A percentile compares a stretch with the other conserved stretches of the same genome.
These are phyloP conservation scores for Aciculosporium take DNA, from an alignment of 2,329 filamentous ascomycete genomes.

Conservation along the genomic window DNA sequence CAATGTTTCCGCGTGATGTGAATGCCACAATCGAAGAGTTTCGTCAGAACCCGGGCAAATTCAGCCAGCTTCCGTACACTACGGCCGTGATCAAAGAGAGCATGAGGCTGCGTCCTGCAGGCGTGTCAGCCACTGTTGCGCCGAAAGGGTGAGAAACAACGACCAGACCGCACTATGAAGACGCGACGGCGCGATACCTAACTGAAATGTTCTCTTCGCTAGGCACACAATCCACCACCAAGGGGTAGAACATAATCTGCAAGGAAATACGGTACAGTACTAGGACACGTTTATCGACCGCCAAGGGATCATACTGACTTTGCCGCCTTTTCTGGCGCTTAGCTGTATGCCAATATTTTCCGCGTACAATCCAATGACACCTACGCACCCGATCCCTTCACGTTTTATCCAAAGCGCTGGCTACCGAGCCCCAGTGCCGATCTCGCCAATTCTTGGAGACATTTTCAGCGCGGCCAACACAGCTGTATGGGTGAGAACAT, in stretches of 20 bases:
- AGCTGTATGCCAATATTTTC: background rate
- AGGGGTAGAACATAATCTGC: background rate
- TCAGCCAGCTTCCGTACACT: slow-evolving; percentile 1
- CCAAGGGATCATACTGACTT: background rate
- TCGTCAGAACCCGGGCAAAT: background rate
- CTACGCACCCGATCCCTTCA: background rate
- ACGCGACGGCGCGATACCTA: background rate
- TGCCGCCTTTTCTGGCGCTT: background rate
- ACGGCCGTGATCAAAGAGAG: slow-evolving; percentile 3
- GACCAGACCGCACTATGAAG: background rate
- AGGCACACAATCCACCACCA: background rate
- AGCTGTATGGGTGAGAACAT: slow-evolving; percentile 4
- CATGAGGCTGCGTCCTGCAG: slow-evolving; percentile 1
- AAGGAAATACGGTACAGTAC: background rate
- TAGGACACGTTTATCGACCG: background rate
- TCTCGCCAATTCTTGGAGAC: background rate
- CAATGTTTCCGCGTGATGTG: background rate
- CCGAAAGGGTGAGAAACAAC: background rate
- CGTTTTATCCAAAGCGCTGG: slow-evolving; percentile 1
- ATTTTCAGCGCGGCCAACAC: slow-evolving; percentile 2
- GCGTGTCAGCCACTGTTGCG: background rate
- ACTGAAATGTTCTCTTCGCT: background rate
- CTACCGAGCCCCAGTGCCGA: background rate
- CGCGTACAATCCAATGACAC: background rate
- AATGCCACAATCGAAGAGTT: background rate